phyloP scores from a whole-genome alignment of 2,329 filamentous ascomycete species.

The Microcyclospora pomicola region DNA sequence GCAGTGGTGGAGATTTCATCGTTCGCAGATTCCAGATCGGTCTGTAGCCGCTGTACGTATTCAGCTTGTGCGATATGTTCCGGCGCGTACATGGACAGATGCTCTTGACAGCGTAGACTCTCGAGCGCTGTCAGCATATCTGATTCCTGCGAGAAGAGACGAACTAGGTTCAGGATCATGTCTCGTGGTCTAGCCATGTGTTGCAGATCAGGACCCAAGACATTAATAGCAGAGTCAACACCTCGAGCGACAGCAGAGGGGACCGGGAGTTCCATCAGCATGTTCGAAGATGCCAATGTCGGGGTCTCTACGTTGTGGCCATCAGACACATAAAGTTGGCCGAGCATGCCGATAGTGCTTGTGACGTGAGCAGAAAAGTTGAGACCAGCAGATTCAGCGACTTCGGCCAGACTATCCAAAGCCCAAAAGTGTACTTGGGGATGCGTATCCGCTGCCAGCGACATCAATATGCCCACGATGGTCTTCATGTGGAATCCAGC shows the following conservation, averaged over 20 bases:
- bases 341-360: constrained; percentile 82
- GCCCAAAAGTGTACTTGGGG: constrained; percentile 95
- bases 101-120: constrained; percentile 72
- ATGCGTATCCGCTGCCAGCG: constrained; percentile 86
- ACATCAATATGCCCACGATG: constrained; percentile 96
- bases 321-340: constrained; percentile 82
- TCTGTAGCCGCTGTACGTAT: constrained; percentile 74
- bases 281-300: constrained; percentile 71
- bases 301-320: constrained; percentile 76
- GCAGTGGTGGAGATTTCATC: constrained; percentile 59
- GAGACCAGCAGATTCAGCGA: constrained; percentile 82
- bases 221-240: constrained; percentile 91
- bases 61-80: constrained; percentile 69
- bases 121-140: constrained; percentile 57
- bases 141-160: constrained; percentile 61
- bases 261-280: constrained; percentile 74
- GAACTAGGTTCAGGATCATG: constrained; percentile 73
- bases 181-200: constrained; percentile 85
- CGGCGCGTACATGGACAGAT: constrained; percentile 82
- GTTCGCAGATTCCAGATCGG: constrained; percentile 56
- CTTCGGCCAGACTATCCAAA: constrained; percentile 69
- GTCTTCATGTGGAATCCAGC: constrained; percentile 93
- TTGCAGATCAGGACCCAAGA: constrained; percentile 86
- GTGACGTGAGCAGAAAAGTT: constrained; percentile 86
- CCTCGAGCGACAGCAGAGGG: constrained; percentile 73